Evolutionary conservation across 805 yeast genomes (phyloP).

Genomic region (Wickerhamomyces tratensis): DNA sequence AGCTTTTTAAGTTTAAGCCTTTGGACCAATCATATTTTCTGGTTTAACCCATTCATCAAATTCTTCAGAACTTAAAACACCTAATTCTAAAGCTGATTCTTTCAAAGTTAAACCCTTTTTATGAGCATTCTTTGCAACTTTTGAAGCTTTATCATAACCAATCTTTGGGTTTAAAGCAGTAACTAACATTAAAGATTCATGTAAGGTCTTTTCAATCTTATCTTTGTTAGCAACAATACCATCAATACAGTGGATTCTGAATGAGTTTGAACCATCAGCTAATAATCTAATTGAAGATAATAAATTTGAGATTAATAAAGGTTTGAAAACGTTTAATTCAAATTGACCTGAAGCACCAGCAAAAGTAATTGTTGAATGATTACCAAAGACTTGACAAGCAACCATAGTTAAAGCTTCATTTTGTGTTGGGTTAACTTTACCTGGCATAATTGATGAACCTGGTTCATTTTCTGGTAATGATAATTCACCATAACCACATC

Average conservation of each 20-base stretch:
- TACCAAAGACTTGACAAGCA: slow-evolving; percentile 95
- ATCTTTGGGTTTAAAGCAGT: slow-evolving; percentile 98
- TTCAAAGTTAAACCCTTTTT: slow-evolving; percentile 94
- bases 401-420: slow-evolving; percentile 99
- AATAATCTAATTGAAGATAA: slow-evolving; percentile 79
- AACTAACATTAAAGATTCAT: slow-evolving; percentile 95
- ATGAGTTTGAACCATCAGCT: slow-evolving; percentile 84
- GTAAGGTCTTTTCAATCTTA: slow-evolving; percentile 78
- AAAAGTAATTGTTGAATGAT: slow-evolving; percentile 88
- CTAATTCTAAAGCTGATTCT: slow-evolving; percentile 88
- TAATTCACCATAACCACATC: slow-evolving; percentile 98
- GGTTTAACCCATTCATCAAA: slow-evolving; percentile 97
- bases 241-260: slow-evolving; percentile 90
- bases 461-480: slow-evolving; percentile 97
- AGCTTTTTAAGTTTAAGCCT: slow-evolving; percentile 16
- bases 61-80: slow-evolving; percentile 73
- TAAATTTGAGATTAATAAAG: slow-evolving; percentile 87
- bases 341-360: slow-evolving; percentile 99
- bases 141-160: slow-evolving; percentile 95
- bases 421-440: slow-evolving; percentile 98
- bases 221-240: slow-evolving; percentile 86
- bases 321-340: slow-evolving; percentile 97
- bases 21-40: slow-evolving; percentile 96
- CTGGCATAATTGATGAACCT: slow-evolving; percentile 99
- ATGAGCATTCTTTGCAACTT: slow-evolving; percentile 98